Base-by-base conservation (phyloP, 345 rosid species). In the Syzygium aqueum region DNA sequence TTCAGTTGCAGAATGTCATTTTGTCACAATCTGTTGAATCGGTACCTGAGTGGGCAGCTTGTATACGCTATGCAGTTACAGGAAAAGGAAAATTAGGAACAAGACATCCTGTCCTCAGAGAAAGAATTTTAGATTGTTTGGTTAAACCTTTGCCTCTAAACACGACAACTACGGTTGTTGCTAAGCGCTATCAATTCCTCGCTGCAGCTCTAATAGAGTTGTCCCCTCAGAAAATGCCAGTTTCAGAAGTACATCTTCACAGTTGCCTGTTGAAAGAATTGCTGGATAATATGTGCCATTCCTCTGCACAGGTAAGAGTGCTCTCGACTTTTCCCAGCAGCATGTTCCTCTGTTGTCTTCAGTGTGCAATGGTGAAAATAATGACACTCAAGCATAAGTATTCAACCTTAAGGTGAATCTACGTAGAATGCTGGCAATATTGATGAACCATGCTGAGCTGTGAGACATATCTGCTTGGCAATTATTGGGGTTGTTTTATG, bases 51-150 rank as follows among this genome's bases (percentile, higher is more conserved):
- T 97, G 99, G 99, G 97, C 98, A 88, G 94, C 98, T 87, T 97
- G 99, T 87, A 92, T 97, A 92, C 98, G 99, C 86, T 97, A 97
- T 91, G 98, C 99, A 84, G 99, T 96, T 89, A 97, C 99, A 5
- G 99, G 99, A 88, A 97, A 97, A 92, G 99, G 99, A 86, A 97
- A 96, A 91, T 89, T 91, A 89, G 99, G 99, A 87, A 93, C 95
- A 27, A 91, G 90, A 90, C 92, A 92, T 91, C 99, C 99, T 87
- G 88, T 93, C 90, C 87, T 97, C 90, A 94, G 99, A 92, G 93
- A 94, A 86, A 90, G 93, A 77, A 93, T 97, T 91, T 93, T 97
- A 92, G 96, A 96, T 59, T 95, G 98, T 89, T 92, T 97, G 90
- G 93, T 92, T 87, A 89, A 90, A 43, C 97, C 99, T 88, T 91